A percentile compares a stretch with the other conserved stretches of the same genome.
Evolutionary conservation across 495 filamentous ascomycete species (phyloP).

Genomic region (Trichocladium antarcticum): DNA sequence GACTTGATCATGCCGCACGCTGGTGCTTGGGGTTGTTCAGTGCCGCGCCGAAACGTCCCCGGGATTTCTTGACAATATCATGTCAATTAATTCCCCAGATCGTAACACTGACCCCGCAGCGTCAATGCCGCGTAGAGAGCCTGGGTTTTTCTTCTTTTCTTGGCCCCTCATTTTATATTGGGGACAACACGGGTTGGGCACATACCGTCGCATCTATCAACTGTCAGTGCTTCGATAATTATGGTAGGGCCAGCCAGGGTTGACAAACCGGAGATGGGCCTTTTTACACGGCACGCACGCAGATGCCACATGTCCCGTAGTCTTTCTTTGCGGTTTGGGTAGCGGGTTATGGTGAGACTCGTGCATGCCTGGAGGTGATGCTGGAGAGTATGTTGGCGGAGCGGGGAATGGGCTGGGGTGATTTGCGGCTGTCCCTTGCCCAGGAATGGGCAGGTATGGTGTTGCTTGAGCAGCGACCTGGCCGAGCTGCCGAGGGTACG

Average conservation of each 20-base stretch:
- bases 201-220: slow-evolving; percentile 42
- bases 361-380: slow-evolving; percentile 23
- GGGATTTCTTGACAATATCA: slow-evolving; percentile 24
- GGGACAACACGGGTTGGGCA: slow-evolving; percentile 16
- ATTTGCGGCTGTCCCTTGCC: neutral
- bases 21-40: slow-evolving; percentile 18
- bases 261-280: slow-evolving; percentile 63
- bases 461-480: slow-evolving; percentile 19
- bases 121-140: slow-evolving; percentile 14
- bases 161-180: slow-evolving; percentile 9
- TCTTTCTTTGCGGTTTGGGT: slow-evolving; percentile 64
- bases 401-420: slow-evolving; percentile 20
- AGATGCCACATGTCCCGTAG: slow-evolving; percentile 92
- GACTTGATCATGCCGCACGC: slow-evolving; percentile 21
- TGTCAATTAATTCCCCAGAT: slow-evolving; percentile 23
- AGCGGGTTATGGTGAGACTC: slow-evolving; percentile 34
- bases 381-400: slow-evolving; percentile 27
- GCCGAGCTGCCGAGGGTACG: slow-evolving; percentile 29
- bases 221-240: slow-evolving; percentile 12
- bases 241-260: neutral
- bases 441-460: slow-evolving; percentile 28
- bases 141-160: slow-evolving; percentile 17
- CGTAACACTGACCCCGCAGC: slow-evolving; percentile 18
- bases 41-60: slow-evolving; percentile 24
- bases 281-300: slow-evolving; percentile 96